Conservation (phyloP, 768 basidiomycete genomes). For the Pisolithus microcarpus region DNA sequence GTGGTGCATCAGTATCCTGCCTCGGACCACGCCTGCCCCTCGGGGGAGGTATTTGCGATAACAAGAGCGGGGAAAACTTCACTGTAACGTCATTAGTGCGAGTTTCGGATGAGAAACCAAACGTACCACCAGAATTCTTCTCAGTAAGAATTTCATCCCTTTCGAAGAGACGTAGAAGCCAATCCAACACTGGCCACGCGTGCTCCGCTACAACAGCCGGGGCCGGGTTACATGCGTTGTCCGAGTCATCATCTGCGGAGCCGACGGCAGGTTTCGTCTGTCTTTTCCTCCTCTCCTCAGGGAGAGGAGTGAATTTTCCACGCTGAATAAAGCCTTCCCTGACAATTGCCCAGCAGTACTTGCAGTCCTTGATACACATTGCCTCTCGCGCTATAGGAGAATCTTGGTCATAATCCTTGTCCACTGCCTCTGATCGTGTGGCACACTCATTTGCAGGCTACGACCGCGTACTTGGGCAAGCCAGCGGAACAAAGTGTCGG, state of each 20-base stretch:
- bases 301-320: constrained; percentile 12
- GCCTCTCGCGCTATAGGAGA: constrained; percentile 53
- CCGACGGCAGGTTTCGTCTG: constrained; percentile 24
- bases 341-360: constrained; percentile 57
- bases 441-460: constrained; percentile 4
- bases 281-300: constrained; percentile 23
- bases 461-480: constrained; percentile 42
- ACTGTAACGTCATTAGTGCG: constrained; percentile 21
- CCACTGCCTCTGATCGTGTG: neutral
- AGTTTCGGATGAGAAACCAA: constrained; percentile 1
- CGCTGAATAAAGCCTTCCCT: constrained; percentile 45
- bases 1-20: constrained; percentile 48
- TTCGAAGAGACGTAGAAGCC: constrained; percentile 62
- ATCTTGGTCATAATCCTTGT: constrained; percentile 38
- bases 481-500: constrained; percentile 46
- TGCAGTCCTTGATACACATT: constrained; percentile 43
- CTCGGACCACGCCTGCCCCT: constrained; percentile 40
- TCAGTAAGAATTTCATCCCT: constrained; percentile 45
- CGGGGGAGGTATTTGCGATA: constrained; percentile 53
- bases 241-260: constrained; percentile 20
- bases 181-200: constrained; percentile 68
- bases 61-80: constrained; percentile 44
- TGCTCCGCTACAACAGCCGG: constrained; percentile 43
- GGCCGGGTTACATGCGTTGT: constrained; percentile 5
- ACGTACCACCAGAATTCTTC: constrained; percentile 22